Percentiles rank a stretch among this genome's conserved stretches.
Conservation (phyloP, 495 filamentous ascomycete species). For the Tetracladium marchalianum region DNA sequence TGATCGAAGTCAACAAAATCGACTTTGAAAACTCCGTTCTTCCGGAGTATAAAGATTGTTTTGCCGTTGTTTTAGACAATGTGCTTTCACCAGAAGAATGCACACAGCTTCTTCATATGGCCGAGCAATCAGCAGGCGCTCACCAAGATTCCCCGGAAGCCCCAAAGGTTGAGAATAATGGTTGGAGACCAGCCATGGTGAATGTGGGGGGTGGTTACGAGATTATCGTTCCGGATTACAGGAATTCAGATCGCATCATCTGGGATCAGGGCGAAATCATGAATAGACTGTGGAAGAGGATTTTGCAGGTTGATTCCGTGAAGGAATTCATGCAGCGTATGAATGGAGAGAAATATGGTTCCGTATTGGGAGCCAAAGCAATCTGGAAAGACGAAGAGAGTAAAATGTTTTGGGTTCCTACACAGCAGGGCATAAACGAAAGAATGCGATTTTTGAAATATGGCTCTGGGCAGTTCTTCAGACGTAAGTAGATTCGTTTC, state of each 20-base stretch:
- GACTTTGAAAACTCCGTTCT: conserved; percentile 42
- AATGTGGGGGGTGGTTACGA: conserved; percentile 57
- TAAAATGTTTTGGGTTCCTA: conserved; percentile 43
- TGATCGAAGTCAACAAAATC: conserved; percentile 29
- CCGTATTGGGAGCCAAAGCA: neutral
- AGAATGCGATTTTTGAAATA: conserved; percentile 76
- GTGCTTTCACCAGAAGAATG: conserved; percentile 53
- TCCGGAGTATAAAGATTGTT: conserved; percentile 37
- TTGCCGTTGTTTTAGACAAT: conserved; percentile 54
- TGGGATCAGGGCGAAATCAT: conserved; percentile 56
- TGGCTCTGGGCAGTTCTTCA: conserved; percentile 65
- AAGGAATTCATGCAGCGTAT: conserved; percentile 13
- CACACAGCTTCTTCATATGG: conserved; percentile 40
- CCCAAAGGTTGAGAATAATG: conserved; percentile 12
- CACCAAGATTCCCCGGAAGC: conserved; percentile 23
- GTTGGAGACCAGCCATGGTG: conserved; percentile 57
- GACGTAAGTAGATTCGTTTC: conserved; percentile 31
- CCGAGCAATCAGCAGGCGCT: conserved; percentile 33
- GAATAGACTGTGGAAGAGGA: conserved; percentile 48
- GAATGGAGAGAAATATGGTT: conserved; percentile 9
- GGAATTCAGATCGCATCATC: conserved; percentile 69
- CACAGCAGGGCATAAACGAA: conserved; percentile 52
- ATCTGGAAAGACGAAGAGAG: neutral
- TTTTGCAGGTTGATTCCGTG: conserved; percentile 13
- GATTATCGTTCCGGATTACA: conserved; percentile 39